phyloP scores from a whole-genome alignment of 495 filamentous ascomycete genomes.

The Podospora pseudoanserina region DNA sequence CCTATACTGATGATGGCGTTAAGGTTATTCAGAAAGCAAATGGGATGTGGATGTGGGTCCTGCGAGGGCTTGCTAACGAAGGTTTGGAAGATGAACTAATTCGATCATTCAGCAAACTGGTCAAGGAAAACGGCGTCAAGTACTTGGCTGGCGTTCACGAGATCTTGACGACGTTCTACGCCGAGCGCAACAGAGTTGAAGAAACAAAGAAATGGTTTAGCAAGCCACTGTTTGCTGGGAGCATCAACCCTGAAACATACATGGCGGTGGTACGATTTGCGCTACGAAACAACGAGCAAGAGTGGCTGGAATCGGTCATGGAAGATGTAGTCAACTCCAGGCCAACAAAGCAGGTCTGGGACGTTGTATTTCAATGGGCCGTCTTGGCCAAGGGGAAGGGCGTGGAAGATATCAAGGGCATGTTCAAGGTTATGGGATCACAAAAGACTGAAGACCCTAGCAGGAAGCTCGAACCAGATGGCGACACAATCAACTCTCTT shows the following conservation, averaged over 20 bases:
- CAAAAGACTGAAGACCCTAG: conserved; percentile 14
- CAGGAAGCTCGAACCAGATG: conserved; percentile 49
- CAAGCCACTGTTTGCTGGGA: conserved; percentile 46
- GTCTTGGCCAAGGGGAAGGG: conserved; percentile 62
- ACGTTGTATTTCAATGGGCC: conserved; percentile 72
- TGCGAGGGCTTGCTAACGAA: conserved; percentile 65
- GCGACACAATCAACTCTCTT: conserved; percentile 69
- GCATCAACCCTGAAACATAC: conserved; percentile 41
- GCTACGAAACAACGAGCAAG: conserved; percentile 50
- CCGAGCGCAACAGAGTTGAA: conserved; percentile 45
- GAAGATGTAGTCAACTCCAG: conserved; percentile 50
- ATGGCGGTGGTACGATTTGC: conserved; percentile 50
- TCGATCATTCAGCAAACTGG: conserved; percentile 31
- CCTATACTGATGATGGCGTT: conserved; percentile 2
- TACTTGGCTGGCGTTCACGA: conserved; percentile 41
- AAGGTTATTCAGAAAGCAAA: conserved; percentile 31
- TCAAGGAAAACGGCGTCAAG: conserved; percentile 30
- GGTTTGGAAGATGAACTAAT: conserved; percentile 55
- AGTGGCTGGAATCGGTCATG: conserved; percentile 64
- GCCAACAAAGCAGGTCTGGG: conserved; percentile 55
- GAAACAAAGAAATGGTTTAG: conserved; percentile 63
- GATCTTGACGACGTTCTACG: conserved; percentile 52
- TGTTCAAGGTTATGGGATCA: conserved; percentile 59
- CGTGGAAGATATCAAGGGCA: conserved; percentile 64
- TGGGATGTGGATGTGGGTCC: conserved; percentile 55